Base-by-base conservation (phyloP, 305 asterid species). In the Caryopteris hybrid region DNA sequence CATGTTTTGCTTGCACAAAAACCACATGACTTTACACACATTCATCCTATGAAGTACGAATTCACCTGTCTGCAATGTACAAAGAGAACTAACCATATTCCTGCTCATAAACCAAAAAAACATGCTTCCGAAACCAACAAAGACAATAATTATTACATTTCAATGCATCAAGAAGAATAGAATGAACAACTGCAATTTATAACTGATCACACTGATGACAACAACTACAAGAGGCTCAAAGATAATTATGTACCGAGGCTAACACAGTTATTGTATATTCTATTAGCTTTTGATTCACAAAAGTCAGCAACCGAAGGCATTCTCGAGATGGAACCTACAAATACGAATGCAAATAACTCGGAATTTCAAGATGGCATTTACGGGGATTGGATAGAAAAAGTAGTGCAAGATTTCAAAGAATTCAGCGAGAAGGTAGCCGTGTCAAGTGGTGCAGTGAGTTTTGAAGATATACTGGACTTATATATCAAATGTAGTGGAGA, bases 391-490 rank as follows among this genome's bases (percentile, higher is more conserved):
- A 17, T 76, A 12, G 81, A 66, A 9, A 45, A 57, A 50, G 17
- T 76, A n/a, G 51, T 47, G 47, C 79, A 45, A 58, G 78, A 76
- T 48, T 79, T 77, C 66, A 54, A 60, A 9, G 71, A 79, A 60
- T 77, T 74, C 61, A 22, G 45, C 27, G 76, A 75, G 66, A 71
- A 53, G 39, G 63, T 50, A 41, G 22, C 61, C 10, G 36, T 29
- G 36, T 53, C 64, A 6, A 62, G 12, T 50, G 70, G 39, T 43
- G 17, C 59, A 42, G 51, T 50, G 38, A 55, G 53, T 38, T 64
- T 68, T n/a, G 78, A 80, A 42, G 77, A 77, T 53, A 64, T 80
- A 0, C 45, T 80, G 2, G 85, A 77, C 62, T 60, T 79, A 73
- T 74, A 66, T 47, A 72, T 77, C 69, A 16, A 64, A 67, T 68